Evolutionary conservation across 768 basidiomycete species (phyloP).

Genomic region (Pleurotus eryngii): DNA sequence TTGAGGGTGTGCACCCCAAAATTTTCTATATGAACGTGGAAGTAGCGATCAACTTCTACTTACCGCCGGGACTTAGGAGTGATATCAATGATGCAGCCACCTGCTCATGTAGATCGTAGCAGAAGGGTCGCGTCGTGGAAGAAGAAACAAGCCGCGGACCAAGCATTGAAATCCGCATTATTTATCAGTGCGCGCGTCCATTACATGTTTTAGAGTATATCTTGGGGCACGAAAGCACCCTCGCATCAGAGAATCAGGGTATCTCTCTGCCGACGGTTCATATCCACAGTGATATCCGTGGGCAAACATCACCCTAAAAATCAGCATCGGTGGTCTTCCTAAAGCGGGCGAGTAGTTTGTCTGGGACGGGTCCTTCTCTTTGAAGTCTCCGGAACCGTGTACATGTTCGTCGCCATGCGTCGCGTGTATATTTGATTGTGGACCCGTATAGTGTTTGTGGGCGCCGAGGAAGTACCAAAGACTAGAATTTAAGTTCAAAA

Average conservation of each 20-base stretch:
- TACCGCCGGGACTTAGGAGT: no score
- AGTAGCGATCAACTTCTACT: no score
- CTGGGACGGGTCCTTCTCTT: slow-evolving; percentile 1
- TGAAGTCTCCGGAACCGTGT: neutral
- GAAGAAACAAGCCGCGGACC: neutral
- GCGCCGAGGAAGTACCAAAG: slow-evolving; percentile 54
- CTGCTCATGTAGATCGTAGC: no score
- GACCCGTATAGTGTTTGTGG: slow-evolving; percentile 56
- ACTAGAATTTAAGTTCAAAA: slow-evolving; percentile 19
- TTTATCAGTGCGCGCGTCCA: neutral
- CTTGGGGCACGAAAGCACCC: neutral
- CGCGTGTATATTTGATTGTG: slow-evolving; percentile 47
- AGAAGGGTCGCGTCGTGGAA: no score
- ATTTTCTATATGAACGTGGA: no score
- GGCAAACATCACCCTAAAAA: neutral
- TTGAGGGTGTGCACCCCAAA: no score
- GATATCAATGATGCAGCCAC: no score
- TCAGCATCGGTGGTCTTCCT: no score
- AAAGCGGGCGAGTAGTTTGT: neutral
- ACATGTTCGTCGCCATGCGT: neutral
- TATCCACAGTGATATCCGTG: neutral
- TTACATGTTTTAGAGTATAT: neutral
- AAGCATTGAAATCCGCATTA: neutral
- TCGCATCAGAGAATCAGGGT: neutral
- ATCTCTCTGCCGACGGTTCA: neutral